A percentile compares a stretch with the other conserved stretches of the same genome.
phyloP scores from a whole-genome alignment of 1,139 yeast species.

The Hyphopichia buzzinii region DNA sequence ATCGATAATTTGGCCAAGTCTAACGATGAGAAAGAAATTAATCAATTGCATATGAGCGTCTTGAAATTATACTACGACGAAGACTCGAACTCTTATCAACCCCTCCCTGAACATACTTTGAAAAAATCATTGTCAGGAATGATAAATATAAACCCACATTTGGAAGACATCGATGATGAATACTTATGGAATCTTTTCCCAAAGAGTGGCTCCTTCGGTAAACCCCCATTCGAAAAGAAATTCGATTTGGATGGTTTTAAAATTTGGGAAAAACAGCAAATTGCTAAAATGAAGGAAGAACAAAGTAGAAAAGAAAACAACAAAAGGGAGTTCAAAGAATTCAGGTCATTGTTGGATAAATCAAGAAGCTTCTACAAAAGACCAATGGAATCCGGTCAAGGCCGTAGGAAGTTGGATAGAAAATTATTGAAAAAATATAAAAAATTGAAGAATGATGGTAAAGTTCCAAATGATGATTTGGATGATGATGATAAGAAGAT shows the following conservation, averaged over 20 bases:
- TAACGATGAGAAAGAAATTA: slow-evolving; percentile 24
- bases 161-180: slow-evolving; percentile 39
- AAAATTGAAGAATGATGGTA: slow-evolving; percentile 25
- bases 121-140: slow-evolving; percentile 42
- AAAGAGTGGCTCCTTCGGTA: slow-evolving; percentile 32
- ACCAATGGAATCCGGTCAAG: slow-evolving; percentile 12
- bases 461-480: slow-evolving; percentile 12
- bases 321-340: slow-evolving; percentile 21
- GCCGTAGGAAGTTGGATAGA: slow-evolving; percentile 32
- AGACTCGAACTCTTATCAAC: slow-evolving; percentile 25
- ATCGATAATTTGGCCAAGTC: slow-evolving; percentile 24
- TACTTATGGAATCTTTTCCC: slow-evolving; percentile 44
- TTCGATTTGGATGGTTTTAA: slow-evolving; percentile 27
- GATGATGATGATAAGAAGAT: slow-evolving; percentile 8
- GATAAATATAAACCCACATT: slow-evolving; percentile 35
- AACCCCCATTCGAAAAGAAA: slow-evolving; percentile 34
- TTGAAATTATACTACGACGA: slow-evolving; percentile 29
- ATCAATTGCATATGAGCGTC: slow-evolving; percentile 24
- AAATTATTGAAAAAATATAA: slow-evolving; percentile 28
- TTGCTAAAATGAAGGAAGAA: slow-evolving; percentile 18
- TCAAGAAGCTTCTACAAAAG: slow-evolving; percentile 23
- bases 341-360: slow-evolving; percentile 17
- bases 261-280: slow-evolving; percentile 34
- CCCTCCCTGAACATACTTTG: slow-evolving; percentile 37
- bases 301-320: slow-evolving; percentile 13